Evolutionary conservation across 2,329 filamentous ascomycete species (phyloP), one percentile per base, ranked within the genome.

Genomic region (Stachybotrys chartarum): DNA sequence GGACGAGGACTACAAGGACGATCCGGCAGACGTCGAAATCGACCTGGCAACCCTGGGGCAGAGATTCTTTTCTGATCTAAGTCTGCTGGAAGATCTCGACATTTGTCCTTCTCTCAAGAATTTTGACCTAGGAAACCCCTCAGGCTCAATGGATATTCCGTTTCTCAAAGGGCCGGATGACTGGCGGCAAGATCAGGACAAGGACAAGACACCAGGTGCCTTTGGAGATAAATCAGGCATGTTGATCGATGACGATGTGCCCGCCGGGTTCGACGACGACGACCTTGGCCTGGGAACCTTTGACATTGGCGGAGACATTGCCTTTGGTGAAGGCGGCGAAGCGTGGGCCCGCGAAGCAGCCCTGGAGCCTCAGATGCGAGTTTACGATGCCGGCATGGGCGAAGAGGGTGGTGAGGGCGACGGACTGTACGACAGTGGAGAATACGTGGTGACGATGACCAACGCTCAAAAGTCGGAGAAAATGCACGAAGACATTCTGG

Each of bases 241-340:
- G 66, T 88, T 92, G 64, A 84, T 96, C 16, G 91, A 96, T 64
- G 91, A 92, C 44, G 91, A 95, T 58, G 91, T 91, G 62, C 87
- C 86, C 16, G 81, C 84, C 55, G 91, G 89, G 11, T 95, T 96
- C 62, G 74, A 76, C 46, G 73, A 75, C 44, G 88, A 92, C 61
- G 91, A 92, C 61, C 81, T 86, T 59, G 82, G 80, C 44, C 75
- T 92, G 44, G 89, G 85, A 48, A 86, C 81, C 50, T 90, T 90
- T 54, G 87, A 90, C 59, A 74, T 87, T 50, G 82, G 84, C 50
- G 75, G 83, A 44, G 88, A 95, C 59, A 83, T 91, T 55, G 90
- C 89, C 12, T 99, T 99, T 67, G 94, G 94, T 30, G 92, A 97
- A 69, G 94, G 94, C 57, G 94, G 94, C 59, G 94, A 99, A 70